Conservation (phyloP, 2,329 filamentous ascomycete genomes). For the Hymenoscyphus fraxineus region DNA sequence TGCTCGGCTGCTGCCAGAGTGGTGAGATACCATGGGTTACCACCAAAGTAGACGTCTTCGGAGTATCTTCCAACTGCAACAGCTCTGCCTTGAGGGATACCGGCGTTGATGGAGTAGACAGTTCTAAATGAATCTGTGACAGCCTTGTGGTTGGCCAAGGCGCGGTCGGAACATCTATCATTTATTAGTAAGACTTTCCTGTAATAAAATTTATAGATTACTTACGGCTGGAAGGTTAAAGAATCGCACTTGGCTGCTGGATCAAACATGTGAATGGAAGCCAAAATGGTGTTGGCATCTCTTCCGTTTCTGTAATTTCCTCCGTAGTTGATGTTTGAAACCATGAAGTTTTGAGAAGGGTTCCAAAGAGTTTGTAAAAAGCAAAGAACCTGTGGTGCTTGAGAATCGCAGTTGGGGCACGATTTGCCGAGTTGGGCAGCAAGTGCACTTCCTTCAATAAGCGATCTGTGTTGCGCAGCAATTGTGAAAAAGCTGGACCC, state of each 20-base stretch:
- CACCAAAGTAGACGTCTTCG: slow-evolving; percentile 71
- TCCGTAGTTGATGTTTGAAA: slow-evolving; percentile 62
- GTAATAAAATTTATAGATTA: background rate
- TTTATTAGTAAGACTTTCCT: slow-evolving; percentile 1
- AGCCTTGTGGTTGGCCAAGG: slow-evolving; percentile 72
- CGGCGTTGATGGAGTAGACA: slow-evolving; percentile 66
- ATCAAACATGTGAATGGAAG: slow-evolving; percentile 67
- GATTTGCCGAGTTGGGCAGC: slow-evolving; percentile 59
- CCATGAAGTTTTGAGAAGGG: slow-evolving; percentile 53
- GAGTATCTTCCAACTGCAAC: slow-evolving; percentile 64
- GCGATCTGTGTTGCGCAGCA: slow-evolving; percentile 64
- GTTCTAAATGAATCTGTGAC: slow-evolving; percentile 72
- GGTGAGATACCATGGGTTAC: slow-evolving; percentile 78
- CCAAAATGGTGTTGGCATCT: slow-evolving; percentile 68
- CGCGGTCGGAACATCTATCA: slow-evolving; percentile 38
- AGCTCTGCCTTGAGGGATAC: slow-evolving; percentile 55
- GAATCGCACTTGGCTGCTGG: slow-evolving; percentile 62
- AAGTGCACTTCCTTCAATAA: slow-evolving; percentile 63
- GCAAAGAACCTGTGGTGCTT: slow-evolving; percentile 69
- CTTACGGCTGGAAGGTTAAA: slow-evolving; percentile 69
- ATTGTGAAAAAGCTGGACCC: slow-evolving; percentile 79
- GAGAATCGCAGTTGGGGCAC: slow-evolving; percentile 56
- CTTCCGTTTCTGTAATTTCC: slow-evolving; percentile 62
- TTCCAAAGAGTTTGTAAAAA: slow-evolving; percentile 72
- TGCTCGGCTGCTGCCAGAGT: slow-evolving; percentile 77